Conservation (phyloP, 2,329 filamentous ascomycete species). For the Neocatenulostroma microsporum region DNA sequence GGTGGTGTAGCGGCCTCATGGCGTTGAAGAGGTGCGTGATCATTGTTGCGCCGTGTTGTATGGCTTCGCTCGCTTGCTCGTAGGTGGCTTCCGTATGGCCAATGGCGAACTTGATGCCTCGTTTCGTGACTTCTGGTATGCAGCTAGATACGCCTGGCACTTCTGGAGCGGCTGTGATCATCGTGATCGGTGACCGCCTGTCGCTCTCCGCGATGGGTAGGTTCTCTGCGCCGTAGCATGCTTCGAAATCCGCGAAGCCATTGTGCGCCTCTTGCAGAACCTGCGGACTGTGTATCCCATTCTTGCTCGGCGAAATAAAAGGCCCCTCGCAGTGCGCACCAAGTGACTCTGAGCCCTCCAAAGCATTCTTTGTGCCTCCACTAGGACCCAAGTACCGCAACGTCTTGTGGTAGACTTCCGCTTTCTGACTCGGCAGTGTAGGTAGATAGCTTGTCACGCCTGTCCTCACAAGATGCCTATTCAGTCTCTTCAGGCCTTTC, state of each 20-base stretch:
- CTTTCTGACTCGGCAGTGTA: conserved; percentile 71
- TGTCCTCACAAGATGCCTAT: conserved; percentile 62
- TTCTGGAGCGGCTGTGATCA: conserved; percentile 84
- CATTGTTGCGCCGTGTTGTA: conserved; percentile 73
- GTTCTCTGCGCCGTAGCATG: conserved; percentile 66
- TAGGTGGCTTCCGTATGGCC: conserved; percentile 85
- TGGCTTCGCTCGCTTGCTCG: conserved; percentile 65
- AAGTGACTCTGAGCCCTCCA: conserved; percentile 73
- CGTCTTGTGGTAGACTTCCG: conserved; percentile 74
- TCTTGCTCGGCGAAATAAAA: conserved; percentile 74
- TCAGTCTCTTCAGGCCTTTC: conserved; percentile 63
- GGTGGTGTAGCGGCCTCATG: conserved; percentile 83
- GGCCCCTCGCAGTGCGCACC: conserved; percentile 89
- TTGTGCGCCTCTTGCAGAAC: conserved; percentile 58
- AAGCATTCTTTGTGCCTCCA: conserved; percentile 49
- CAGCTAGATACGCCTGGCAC: conserved; percentile 53
- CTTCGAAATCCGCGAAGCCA: conserved; percentile 57
- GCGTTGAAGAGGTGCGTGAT: conserved; percentile 93
- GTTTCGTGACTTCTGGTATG: conserved; percentile 58
- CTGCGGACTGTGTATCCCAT: conserved; percentile 72
- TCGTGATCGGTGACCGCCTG: conserved; percentile 50
- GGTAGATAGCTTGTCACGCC: conserved; percentile 85
- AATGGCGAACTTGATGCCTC: conserved; percentile 68
- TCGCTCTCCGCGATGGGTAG: conserved; percentile 38
- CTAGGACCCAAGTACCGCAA: conserved; percentile 72